These are phyloP conservation scores for Penicillium sp. DNA, from an alignment of 2,329 filamentous ascomycete species.

Conservation along the genomic window DNA sequence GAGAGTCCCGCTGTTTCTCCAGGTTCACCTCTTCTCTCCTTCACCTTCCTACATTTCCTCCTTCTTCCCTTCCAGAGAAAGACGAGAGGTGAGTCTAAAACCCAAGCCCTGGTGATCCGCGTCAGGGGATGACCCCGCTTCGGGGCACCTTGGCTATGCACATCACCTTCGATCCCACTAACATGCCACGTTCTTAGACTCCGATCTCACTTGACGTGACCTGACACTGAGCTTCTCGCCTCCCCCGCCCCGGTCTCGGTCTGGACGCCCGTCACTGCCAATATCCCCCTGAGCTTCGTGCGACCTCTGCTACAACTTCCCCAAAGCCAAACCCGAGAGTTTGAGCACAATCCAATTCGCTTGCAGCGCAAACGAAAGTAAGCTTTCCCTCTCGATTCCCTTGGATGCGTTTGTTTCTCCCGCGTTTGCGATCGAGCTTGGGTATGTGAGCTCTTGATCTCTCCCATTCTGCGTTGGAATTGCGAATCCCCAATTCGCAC, in stretches of 20 bases:
- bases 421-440: not conserved
- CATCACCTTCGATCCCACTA: slow-evolving; percentile 8
- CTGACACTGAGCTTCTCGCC: not conserved
- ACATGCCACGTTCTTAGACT: slow-evolving; percentile 6
- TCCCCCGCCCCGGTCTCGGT: not conserved
- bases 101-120: not conserved
- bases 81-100: not conserved
- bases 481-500: not conserved
- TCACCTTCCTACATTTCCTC: not conserved
- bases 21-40: slow-evolving; percentile 5
- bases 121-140: slow-evolving; percentile 9
- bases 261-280: slow-evolving; percentile 6
- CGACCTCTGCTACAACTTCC: slow-evolving; percentile 1
- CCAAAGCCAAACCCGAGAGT: not conserved
- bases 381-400: slow-evolving; percentile 9
- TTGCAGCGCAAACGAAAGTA: slow-evolving; percentile 18
- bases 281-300: slow-evolving; percentile 1
- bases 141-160: slow-evolving; percentile 8
- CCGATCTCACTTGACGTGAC: not conserved
- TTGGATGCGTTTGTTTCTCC: not conserved
- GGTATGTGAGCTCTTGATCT: not conserved
- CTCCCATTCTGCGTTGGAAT: not conserved
- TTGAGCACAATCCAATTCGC: slow-evolving; percentile 1
- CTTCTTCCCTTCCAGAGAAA: not conserved
- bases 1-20: slow-evolving; percentile 8